A percentile compares a stretch with the other conserved stretches of the same genome.
These are phyloP conservation scores for Smallanthus sonchifolius DNA, from an alignment of 129 eudicot species.

Conservation along the genomic window DNA sequence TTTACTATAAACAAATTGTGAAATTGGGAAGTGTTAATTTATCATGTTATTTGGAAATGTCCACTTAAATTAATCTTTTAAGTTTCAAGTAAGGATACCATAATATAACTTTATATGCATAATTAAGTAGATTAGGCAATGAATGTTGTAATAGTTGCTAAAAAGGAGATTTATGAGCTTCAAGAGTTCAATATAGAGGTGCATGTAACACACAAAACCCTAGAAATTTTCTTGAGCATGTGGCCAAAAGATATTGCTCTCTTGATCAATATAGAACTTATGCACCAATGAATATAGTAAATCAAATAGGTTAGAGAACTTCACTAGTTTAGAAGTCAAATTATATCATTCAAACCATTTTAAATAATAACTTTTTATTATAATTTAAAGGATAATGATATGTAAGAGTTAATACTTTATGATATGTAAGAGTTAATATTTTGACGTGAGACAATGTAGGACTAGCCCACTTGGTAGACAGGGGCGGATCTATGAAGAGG, in stretches of 20 bases:
- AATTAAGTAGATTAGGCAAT: neutral
- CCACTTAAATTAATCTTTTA: neutral
- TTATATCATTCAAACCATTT: neutral
- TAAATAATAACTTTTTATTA: neutral
- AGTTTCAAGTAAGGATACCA: neutral
- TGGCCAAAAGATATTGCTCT: neutral
- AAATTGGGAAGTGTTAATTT: too few relatives aligned
- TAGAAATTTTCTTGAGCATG: conserved; percentile 18
- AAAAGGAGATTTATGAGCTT: neutral
- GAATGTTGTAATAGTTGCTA: neutral
- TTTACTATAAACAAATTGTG: too few relatives aligned
- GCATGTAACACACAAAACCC: conserved; percentile 23
- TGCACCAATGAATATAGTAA: neutral
- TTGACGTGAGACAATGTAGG: too few relatives aligned
- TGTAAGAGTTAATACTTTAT: neutral
- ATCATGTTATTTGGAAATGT: too few relatives aligned
- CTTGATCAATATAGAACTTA: conserved; percentile 6
- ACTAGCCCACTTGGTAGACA: too few relatives aligned
- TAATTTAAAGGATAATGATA: neutral
- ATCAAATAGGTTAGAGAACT: neutral
- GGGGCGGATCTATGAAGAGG: too few relatives aligned
- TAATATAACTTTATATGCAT: neutral
- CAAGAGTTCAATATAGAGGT: conserved; percentile 4
- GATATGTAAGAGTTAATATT: too few relatives aligned
- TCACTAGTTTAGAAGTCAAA: neutral